Percentiles rank a stretch among this genome's conserved stretches.
phyloP scores from a whole-genome alignment of 805 yeast genomes.

The Barnettozyma populi region DNA sequence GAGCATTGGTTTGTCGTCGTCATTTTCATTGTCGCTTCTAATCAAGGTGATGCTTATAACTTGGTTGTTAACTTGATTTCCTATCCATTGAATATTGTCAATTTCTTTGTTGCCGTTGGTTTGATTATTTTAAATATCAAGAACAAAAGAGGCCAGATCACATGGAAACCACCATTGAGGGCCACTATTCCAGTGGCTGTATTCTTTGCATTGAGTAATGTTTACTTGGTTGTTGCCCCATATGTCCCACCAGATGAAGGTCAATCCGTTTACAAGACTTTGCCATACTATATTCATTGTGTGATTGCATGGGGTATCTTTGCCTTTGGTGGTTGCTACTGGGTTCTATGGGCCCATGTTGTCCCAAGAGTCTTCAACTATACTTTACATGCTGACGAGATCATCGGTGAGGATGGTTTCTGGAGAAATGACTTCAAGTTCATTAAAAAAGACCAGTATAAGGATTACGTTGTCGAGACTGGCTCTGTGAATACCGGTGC shows the following conservation, averaged over 20 bases:
- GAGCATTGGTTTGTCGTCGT: slow-evolving; percentile 76
- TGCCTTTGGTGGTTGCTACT: slow-evolving; percentile 59
- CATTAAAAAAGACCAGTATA: slow-evolving; percentile 26
- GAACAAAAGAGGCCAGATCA: slow-evolving; percentile 40
- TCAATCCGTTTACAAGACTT: slow-evolving; percentile 58
- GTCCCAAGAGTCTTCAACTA: slow-evolving; percentile 54
- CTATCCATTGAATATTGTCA: slow-evolving; percentile 75
- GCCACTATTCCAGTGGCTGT: slow-evolving; percentile 58
- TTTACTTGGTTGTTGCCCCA: slow-evolving; percentile 71
- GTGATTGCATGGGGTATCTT: slow-evolving; percentile 80
- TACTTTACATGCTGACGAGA: slow-evolving; percentile 45
- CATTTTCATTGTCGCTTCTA: slow-evolving; percentile 71
- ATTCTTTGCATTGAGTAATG: slow-evolving; percentile 60
- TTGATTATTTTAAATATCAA: slow-evolving; percentile 52
- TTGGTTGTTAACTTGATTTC: slow-evolving; percentile 75
- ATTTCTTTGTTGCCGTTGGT: slow-evolving; percentile 59
- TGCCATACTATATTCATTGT: slow-evolving; percentile 77
- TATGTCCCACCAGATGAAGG: slow-evolving; percentile 68
- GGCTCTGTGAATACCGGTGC: background rate
- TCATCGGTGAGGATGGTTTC: slow-evolving; percentile 62
- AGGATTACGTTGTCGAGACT: slow-evolving; percentile 12
- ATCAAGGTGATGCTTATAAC: slow-evolving; percentile 85
- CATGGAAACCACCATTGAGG: slow-evolving; percentile 69
- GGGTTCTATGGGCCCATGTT: slow-evolving; percentile 56
- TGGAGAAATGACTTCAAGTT: slow-evolving; percentile 58